phyloP scores from a whole-genome alignment of 164 flowering plant genomes.

The Berberis vulgaris region DNA sequence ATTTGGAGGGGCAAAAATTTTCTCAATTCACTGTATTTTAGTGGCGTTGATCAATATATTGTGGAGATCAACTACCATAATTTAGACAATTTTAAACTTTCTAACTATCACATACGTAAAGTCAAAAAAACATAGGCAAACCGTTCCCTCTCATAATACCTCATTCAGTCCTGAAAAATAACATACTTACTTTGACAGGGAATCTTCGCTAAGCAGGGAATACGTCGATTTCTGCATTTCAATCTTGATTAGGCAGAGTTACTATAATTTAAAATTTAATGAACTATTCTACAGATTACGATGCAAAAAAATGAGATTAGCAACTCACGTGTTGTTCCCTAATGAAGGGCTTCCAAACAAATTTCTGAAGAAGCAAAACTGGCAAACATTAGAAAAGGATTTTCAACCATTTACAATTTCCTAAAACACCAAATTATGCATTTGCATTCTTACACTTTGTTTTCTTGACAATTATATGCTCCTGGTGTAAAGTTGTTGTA shows the following conservation, averaged over 20 bases:
- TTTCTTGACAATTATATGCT: constrained; percentile 29
- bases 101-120: too few species aligned
- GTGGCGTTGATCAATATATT: too few species aligned
- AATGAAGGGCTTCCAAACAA: constrained; percentile 48
- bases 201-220: constrained; percentile 41
- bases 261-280: not conserved
- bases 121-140: too few species aligned
- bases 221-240: constrained; percentile 17
- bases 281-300: too few species aligned
- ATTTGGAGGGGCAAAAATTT: too few species aligned
- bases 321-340: constrained; percentile 39
- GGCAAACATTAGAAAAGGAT: not conserved
- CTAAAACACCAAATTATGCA: not conserved
- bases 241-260: not conserved
- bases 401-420: not conserved
- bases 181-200: constrained; percentile 48
- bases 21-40: too few species aligned
- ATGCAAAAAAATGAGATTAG: not conserved
- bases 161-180: not conserved
- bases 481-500: constrained; percentile 64
- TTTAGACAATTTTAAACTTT: too few species aligned
- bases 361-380: constrained; percentile 25
- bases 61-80: too few species aligned
- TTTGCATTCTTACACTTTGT: constrained; percentile 14
- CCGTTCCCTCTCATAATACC: not conserved